Percentiles rank a stretch among this genome's conserved stretches.
Conservation (phyloP, 2,329 filamentous ascomycete genomes). For the Trichoderma koningiopsis region DNA sequence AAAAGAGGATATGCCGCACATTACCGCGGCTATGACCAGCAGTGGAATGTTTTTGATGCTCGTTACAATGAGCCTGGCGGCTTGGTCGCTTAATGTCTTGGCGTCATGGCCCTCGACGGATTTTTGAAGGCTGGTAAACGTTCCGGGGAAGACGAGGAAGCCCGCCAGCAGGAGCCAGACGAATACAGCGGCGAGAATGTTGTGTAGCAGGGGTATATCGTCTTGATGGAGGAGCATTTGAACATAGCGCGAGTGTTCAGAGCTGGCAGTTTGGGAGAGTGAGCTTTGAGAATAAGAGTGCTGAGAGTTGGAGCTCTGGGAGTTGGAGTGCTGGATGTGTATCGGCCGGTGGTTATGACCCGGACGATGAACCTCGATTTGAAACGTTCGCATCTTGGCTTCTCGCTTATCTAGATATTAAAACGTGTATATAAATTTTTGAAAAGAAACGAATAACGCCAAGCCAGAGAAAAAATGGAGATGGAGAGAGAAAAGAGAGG, state of each 20-base stretch:
- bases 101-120: conserved; percentile 30
- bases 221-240: conserved; percentile 53
- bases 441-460: background rate
- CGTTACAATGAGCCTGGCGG: conserved; percentile 29
- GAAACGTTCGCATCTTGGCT: conserved; percentile 6
- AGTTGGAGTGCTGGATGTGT: conserved; percentile 21
- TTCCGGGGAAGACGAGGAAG: conserved; percentile 55
- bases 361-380: conserved; percentile 18
- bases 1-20: conserved; percentile 41
- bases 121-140: conserved; percentile 48
- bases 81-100: conserved; percentile 27
- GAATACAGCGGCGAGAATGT: conserved; percentile 45
- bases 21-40: conserved; percentile 47
- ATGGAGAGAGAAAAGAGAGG: background rate
- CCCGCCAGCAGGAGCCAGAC: conserved; percentile 54
- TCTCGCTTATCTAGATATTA: background rate
- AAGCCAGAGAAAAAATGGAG: background rate
- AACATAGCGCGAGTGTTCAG: conserved; percentile 43
- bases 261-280: conserved; percentile 28
- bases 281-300: background rate
- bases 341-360: conserved; percentile 18
- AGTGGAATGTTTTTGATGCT: conserved; percentile 42
- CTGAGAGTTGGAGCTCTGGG: conserved; percentile 11
- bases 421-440: background rate
- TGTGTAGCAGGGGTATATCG: conserved; percentile 49